Conservation (phyloP, 208 protist species). For the Wallacemonas sp. region DNA sequence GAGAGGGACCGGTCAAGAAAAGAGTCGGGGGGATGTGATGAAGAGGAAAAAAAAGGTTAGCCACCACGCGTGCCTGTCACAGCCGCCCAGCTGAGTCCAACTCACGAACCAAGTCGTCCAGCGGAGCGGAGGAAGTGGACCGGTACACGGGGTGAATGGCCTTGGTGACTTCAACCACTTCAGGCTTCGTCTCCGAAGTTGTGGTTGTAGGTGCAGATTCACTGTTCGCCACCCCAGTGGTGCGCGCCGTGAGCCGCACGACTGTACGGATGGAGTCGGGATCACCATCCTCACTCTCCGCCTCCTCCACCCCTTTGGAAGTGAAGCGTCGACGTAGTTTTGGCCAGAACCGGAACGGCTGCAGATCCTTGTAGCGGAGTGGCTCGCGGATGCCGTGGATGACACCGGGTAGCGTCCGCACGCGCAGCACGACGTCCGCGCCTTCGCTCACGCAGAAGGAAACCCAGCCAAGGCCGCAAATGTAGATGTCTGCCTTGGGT, state of each 20-base stretch:
- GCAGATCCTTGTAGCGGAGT: conserved; percentile 87
- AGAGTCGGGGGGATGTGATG: no score
- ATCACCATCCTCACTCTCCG: conserved; percentile 41
- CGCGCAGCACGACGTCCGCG: conserved; percentile 85
- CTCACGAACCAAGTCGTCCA: conserved; percentile 55
- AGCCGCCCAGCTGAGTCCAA: conserved; percentile 53
- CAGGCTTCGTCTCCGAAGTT: background rate
- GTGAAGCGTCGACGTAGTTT: conserved; percentile 77
- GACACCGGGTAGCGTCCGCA: conserved; percentile 88
- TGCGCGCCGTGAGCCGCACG: conserved; percentile 52
- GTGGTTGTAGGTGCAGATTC: background rate
- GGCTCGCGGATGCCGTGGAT: conserved; percentile 88
- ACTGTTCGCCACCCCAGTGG: background rate
- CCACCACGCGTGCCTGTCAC: conserved; percentile 7
- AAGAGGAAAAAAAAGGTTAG: no score
- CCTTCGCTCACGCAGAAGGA: conserved; percentile 83
- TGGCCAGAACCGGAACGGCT: conserved; percentile 66
- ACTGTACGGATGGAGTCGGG: conserved; percentile 77
- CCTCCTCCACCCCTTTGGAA: conserved; percentile 39
- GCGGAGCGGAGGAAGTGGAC: conserved; percentile 55
- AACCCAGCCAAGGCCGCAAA: conserved; percentile 87
- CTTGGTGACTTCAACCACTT: conserved; percentile 30
- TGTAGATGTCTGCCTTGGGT: conserved; percentile 89
- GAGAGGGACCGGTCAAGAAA: background rate
- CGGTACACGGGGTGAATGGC: conserved; percentile 37